Percentiles rank a stretch among this genome's conserved stretches.
Conservation (phyloP, 805 yeast species). For the Starmerella floris region DNA sequence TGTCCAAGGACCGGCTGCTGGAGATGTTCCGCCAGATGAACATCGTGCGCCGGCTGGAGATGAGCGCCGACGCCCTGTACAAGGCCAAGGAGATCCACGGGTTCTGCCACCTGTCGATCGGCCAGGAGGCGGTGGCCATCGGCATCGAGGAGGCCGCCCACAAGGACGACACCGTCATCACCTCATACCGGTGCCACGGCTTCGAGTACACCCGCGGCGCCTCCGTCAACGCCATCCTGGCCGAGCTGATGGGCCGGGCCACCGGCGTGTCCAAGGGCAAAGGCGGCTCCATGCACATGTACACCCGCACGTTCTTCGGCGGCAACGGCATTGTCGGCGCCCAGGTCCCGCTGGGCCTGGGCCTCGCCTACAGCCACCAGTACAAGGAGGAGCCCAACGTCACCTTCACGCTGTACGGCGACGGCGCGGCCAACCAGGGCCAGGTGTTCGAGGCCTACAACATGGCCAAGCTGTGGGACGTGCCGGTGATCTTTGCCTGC, state of each 20-base stretch:
- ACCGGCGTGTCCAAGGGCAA: conserved; percentile 92
- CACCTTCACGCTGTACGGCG: conserved; percentile 87
- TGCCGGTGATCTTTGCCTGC: conserved; percentile 90
- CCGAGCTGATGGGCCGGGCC: conserved; percentile 94
- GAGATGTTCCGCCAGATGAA: conserved; percentile 96
- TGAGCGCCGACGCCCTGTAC: conserved; percentile 96
- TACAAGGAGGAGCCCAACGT: conserved; percentile 63
- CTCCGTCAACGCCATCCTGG: conserved; percentile 74
- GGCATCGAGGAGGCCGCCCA: conserved; percentile 94
- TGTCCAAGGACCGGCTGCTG: conserved; percentile 65
- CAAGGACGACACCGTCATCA: conserved; percentile 74
- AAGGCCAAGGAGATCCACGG: conserved; percentile 98
- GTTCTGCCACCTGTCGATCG: conserved; percentile 95
- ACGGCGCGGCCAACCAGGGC: conserved; percentile 99
- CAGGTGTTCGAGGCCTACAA: conserved; percentile 95
- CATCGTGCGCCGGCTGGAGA: conserved; percentile 82
- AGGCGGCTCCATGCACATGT: conserved; percentile 99
- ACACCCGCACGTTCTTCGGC: conserved; percentile 88
- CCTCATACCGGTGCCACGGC: conserved; percentile 98
- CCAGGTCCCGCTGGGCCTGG: conserved; percentile 96
- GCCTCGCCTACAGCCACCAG: conserved; percentile 96
- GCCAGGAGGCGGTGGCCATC: conserved; percentile 98
- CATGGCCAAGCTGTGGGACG: conserved; percentile 98
- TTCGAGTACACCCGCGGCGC: conserved; percentile 95
- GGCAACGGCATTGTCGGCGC: conserved; percentile 99